A percentile compares a stretch with the other conserved stretches of the same genome.
phyloP scores from a whole-genome alignment of 177 flowering plant genomes.

The Vitis hybrid region DNA sequence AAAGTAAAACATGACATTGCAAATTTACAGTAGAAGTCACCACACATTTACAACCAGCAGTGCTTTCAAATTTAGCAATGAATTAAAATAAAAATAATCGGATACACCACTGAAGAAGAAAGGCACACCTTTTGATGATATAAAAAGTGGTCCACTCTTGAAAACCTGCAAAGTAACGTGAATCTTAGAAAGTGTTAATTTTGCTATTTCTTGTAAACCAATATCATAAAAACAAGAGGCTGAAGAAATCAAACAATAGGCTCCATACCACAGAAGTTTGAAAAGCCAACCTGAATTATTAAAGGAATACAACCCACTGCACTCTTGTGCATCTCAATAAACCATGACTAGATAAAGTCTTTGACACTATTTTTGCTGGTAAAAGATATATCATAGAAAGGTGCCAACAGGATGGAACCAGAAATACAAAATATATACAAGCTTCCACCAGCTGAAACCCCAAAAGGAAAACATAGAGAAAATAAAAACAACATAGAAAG shows the following conservation, averaged over 20 bases:
- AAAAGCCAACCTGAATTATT: neutral
- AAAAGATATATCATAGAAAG: too few relatives aligned
- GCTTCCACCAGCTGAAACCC: too few relatives aligned
- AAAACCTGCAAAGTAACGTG: constrained; percentile 49
- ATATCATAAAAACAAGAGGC: neutral
- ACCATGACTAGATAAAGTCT: neutral
- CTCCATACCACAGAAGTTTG: neutral
- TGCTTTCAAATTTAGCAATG: too few relatives aligned
- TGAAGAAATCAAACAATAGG: neutral
- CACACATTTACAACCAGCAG: too few relatives aligned
- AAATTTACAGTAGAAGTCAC: too few relatives aligned
- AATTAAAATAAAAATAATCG: neutral
- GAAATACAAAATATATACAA: too few relatives aligned
- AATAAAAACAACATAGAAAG: neutral
- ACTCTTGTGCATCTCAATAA: neutral
- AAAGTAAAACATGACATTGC: too few relatives aligned
- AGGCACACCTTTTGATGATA: constrained; percentile 75
- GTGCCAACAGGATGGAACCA: too few relatives aligned
- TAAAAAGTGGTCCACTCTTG: constrained; percentile 76
- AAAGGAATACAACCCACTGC: neutral
- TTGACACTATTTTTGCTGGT: neutral
- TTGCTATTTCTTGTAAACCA: neutral
- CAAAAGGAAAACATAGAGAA: neutral
- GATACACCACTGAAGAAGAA: constrained; percentile 7
- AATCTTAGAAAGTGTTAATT: neutral